A percentile compares a stretch with the other conserved stretches of the same genome.
These are phyloP conservation scores for Epithemia pelagica DNA, from an alignment of 108 stramenopile species.

Conservation along the genomic window DNA sequence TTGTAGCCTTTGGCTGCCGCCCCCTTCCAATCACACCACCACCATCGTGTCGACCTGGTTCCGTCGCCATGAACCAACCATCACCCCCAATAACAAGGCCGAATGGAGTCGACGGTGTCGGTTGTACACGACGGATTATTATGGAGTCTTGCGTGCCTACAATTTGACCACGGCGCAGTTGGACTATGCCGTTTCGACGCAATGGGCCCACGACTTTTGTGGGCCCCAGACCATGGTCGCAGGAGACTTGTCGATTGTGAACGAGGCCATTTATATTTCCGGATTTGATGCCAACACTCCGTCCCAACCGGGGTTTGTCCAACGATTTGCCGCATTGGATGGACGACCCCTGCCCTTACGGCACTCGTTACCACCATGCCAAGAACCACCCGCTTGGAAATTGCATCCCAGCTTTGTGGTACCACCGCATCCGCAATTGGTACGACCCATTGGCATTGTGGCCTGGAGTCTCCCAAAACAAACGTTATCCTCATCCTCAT, in stretches of 20 bases:
- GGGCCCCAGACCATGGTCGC: too few species aligned
- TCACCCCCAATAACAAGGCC: background rate
- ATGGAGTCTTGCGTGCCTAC: conserved; percentile 5
- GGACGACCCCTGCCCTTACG: background rate
- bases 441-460: background rate
- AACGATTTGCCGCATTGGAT: background rate
- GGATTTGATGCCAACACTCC: background rate
- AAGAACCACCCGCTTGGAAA: too few species aligned
- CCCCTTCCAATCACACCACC: background rate
- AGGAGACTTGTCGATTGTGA: background rate
- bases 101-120: background rate
- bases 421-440: background rate
- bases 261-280: background rate
- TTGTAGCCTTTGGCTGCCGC: background rate
- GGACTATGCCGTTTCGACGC: background rate
- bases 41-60: background rate
- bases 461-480: too few species aligned
- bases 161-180: conserved; percentile 1
- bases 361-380: too few species aligned
- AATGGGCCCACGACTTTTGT: too few species aligned
- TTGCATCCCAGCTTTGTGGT: background rate
- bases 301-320: background rate
- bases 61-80: too few species aligned
- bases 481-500: too few species aligned
- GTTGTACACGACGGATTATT: conserved; percentile 6